A percentile compares a stretch with the other conserved stretches of the same genome.
These are phyloP conservation scores for Malbranchea cinnamomea DNA, from an alignment of 2,329 filamentous ascomycete genomes.

Conservation along the genomic window DNA sequence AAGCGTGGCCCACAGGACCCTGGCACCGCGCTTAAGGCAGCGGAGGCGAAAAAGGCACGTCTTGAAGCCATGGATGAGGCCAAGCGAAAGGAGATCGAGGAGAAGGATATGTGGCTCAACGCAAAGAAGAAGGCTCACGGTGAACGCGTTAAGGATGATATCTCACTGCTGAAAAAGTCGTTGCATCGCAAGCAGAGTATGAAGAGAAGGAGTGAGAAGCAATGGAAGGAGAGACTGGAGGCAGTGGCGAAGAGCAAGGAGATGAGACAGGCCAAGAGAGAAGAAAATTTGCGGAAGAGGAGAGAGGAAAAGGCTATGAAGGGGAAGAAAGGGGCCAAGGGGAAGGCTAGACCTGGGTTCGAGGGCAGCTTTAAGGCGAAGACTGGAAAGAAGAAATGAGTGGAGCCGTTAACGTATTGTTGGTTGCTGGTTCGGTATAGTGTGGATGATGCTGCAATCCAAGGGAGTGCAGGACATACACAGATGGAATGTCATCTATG, in stretches of 20 bases:
- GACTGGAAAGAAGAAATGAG: slow-evolving; percentile 29
- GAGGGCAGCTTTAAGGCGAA: slow-evolving; percentile 54
- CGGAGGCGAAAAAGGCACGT: slow-evolving; percentile 73
- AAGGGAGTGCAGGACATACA: too few relatives aligned
- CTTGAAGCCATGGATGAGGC: slow-evolving; percentile 59
- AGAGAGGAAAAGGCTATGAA: slow-evolving; percentile 56
- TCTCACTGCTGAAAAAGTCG: slow-evolving; percentile 77
- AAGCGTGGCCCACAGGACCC: slow-evolving; percentile 73
- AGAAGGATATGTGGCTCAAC: slow-evolving; percentile 89
- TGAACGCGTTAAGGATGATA: slow-evolving; percentile 77
- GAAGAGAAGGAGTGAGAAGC: slow-evolving; percentile 83
- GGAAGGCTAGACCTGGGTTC: slow-evolving; percentile 50
- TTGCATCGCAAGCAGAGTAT: slow-evolving; percentile 80
- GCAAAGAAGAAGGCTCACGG: slow-evolving; percentile 81
- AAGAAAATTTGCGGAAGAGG: slow-evolving; percentile 61
- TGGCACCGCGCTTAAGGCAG: slow-evolving; percentile 69
- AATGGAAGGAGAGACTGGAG: slow-evolving; percentile 62
- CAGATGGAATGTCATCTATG: too few relatives aligned
- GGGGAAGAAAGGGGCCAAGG: slow-evolving; percentile 29
- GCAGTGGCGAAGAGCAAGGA: slow-evolving; percentile 63
- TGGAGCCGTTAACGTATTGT: too few relatives aligned
- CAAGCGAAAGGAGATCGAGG: slow-evolving; percentile 73
- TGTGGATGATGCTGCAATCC: too few relatives aligned
- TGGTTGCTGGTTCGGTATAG: too few relatives aligned
- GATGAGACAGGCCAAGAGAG: slow-evolving; percentile 66